Percentiles rank a stretch among this genome's conserved stretches.
Evolutionary conservation across 192 early-diverging fungal genomes (phyloP).

Genomic region (Spizellomyces sp.): DNA sequence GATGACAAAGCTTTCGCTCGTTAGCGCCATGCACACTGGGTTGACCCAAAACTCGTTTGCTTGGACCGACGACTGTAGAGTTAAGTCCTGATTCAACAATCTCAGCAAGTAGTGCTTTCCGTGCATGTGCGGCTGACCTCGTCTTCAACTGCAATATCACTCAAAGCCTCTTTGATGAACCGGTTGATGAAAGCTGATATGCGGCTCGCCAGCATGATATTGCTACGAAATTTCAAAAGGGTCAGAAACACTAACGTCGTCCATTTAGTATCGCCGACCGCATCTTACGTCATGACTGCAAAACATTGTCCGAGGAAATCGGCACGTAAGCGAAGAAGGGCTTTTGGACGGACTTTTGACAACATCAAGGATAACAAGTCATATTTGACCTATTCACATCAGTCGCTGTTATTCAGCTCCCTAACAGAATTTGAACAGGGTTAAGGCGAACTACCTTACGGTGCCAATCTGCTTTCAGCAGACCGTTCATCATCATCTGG

Average conservation of each 20-base stretch:
- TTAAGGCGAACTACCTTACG: constrained; percentile 53
- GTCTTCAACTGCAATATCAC: constrained; percentile 4
- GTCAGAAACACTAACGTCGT: too few relatives aligned
- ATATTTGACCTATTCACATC: constrained; percentile 57
- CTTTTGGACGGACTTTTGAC: constrained; percentile 51
- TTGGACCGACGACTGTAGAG: not conserved
- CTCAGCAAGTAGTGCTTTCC: not conserved
- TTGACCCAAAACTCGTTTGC: constrained; percentile 45
- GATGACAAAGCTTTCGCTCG: constrained; percentile 49
- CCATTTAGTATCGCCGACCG: too few relatives aligned
- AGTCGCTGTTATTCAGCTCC: too few relatives aligned
- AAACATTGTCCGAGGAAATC: constrained; percentile 67
- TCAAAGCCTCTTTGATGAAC: constrained; percentile 26
- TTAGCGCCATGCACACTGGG: constrained; percentile 57
- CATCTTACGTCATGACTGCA: constrained; percentile 45
- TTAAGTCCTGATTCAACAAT: too few relatives aligned
- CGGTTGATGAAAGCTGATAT: constrained; percentile 28
- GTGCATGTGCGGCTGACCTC: constrained; percentile 9
- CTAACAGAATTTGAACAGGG: too few relatives aligned
- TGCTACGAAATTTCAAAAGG: not conserved
- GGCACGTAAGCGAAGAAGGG: constrained; percentile 57
- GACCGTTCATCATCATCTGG: constrained; percentile 59
- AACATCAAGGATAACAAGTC: constrained; percentile 71
- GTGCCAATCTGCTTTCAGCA: constrained; percentile 78
- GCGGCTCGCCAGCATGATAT: constrained; percentile 22